Base-by-base conservation (phyloP, 2,329 filamentous ascomycete genomes). In the Aurifilum marmelostoma region DNA sequence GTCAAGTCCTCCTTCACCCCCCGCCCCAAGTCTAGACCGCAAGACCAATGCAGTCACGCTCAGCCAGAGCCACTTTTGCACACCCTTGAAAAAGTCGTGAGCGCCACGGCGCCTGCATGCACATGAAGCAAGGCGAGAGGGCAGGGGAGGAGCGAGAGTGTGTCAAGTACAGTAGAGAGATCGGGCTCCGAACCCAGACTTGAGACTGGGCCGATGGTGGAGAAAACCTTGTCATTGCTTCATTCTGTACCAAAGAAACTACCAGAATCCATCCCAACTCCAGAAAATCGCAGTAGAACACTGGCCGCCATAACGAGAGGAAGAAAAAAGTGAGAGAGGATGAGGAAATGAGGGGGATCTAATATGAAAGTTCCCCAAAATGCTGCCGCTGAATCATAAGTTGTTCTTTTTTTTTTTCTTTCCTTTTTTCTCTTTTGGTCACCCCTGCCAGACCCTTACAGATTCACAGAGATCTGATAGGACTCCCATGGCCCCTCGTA, bases 391-490 rank as follows among this genome's bases (percentile, higher is more conserved):
- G 27, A 29, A 32, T 16, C 24, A 18, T 2, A 7, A 56, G 9
- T 12, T 18, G 34, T 34, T 8, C 34, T 34, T 34, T 34, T 4
- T 34, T 34, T 21, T 8, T 47, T 43, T 2, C 8, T 47, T 8
- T 47, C 2, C 34, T n/a, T n/a, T n/a, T n/a, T n/a, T n/a, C 34
- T 37, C 34, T 9, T 37, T 37, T 9, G 34, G 18, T 21, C 41
- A 47, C 41, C 41, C 5, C 41, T 21, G 41, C 16, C 41, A n/a
- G 24, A 24, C 43, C 18, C n/a, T n/a, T 62, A 69, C 18, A 70
- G n/a, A 32, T 70, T 59, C 16, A 70, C 56, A 56, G 54, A 37
- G 18, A 70, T 58, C 14, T 37, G 58, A 27, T 62, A 70, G 4
- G 65, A 68, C 47, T 65, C 62, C 18, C 58, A 70, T 1, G 62